Evolutionary conservation across 768 basidiomycete genomes (phyloP).

Genomic region (Tylopilus vinaceipallidus): DNA sequence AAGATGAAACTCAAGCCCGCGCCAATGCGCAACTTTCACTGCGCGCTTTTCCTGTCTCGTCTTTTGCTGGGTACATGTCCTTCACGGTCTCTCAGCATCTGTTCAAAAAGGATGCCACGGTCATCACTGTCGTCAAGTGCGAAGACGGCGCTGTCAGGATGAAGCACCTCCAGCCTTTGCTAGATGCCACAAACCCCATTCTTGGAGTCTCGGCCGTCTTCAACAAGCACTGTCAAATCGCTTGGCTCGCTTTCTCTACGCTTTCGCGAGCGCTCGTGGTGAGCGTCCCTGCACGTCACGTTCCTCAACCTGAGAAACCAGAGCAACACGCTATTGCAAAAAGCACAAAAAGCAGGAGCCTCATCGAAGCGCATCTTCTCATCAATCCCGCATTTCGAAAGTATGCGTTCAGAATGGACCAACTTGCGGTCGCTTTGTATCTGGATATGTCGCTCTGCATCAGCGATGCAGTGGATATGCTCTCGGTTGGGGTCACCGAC

Average conservation of each 20-base stretch:
- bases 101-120: constrained; percentile 24
- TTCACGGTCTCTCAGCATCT: constrained; percentile 35
- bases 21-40: no score
- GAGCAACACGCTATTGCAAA: background rate
- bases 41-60: constrained; percentile 1
- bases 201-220: constrained; percentile 46
- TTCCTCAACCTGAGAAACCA: background rate
- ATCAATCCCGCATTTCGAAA: constrained; percentile 29
- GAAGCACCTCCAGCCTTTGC: constrained; percentile 29
- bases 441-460: constrained; percentile 38
- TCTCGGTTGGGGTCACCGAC: constrained; percentile 28
- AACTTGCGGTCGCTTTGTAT: constrained; percentile 38
- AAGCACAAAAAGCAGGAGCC: constrained; percentile 14
- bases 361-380: constrained; percentile 35
- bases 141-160: constrained; percentile 27
- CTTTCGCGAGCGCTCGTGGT: constrained; percentile 36
- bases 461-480: constrained; percentile 38
- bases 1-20: background rate
- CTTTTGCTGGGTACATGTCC: constrained; percentile 6
- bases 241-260: constrained; percentile 41
- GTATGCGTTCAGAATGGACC: constrained; percentile 47
- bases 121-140: constrained; percentile 29
- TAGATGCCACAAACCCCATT: constrained; percentile 21
- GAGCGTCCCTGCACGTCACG: constrained; percentile 21
- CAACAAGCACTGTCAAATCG: constrained; percentile 34